Conservation (phyloP, 768 basidiomycete genomes). For the Boletus patriciae region DNA sequence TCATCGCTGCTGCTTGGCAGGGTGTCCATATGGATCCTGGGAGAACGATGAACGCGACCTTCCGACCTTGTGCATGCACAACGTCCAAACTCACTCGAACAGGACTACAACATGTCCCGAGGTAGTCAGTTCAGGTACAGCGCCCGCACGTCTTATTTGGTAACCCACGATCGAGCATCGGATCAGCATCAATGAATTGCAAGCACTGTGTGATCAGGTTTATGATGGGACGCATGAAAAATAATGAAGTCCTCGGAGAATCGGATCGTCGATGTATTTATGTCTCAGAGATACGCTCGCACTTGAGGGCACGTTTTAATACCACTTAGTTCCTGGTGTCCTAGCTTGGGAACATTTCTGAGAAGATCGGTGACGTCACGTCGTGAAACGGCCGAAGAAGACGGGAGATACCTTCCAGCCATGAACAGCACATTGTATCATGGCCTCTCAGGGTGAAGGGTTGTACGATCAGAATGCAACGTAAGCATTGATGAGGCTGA, state of each 20-base stretch:
- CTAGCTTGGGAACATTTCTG: constrained; percentile 2
- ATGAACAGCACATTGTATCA: not conserved
- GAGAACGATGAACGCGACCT: not conserved
- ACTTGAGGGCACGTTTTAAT: not conserved
- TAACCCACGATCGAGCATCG: not conserved
- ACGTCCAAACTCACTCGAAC: not conserved
- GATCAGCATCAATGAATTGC: not conserved
- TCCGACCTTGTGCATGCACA: constrained; percentile 2
- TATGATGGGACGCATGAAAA: not conserved
- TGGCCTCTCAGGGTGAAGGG: not conserved
- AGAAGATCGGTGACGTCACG: not conserved
- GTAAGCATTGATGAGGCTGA: not conserved
- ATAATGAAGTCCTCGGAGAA: constrained; percentile 15
- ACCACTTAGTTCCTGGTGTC: not conserved
- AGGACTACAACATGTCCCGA: not conserved
- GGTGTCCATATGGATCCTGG: not conserved
- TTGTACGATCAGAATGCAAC: not conserved
- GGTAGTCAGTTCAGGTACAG: not conserved
- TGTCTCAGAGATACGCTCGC: not conserved
- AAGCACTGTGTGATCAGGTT: not conserved
- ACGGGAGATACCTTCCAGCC: not conserved
- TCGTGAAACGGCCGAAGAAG: constrained; percentile 6
- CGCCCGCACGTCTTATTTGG: not conserved
- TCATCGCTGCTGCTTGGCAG: not conserved
- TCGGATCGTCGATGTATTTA: not conserved